Evolutionary conservation across 1,284 basidiomycete genomes (phyloP).

Genomic region (Coniferiporia weirii): DNA sequence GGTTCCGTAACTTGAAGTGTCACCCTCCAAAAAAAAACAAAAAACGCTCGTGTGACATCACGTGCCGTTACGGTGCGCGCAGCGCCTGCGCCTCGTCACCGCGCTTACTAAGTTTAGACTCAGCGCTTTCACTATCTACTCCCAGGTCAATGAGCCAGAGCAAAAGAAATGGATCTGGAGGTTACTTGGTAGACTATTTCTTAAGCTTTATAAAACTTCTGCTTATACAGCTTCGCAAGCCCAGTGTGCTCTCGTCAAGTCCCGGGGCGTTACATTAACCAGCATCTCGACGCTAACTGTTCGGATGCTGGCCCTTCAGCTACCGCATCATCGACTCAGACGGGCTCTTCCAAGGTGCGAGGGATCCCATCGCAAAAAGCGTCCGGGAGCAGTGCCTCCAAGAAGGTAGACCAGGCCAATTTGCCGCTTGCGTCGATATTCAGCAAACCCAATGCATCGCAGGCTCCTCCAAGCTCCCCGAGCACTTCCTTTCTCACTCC

Average conservation of each 20-base stretch:
- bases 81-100: neutral
- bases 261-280: slow-evolving; percentile 39
- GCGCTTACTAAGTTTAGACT: neutral
- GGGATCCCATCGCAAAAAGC: slow-evolving; percentile 11
- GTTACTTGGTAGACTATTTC: slow-evolving; percentile 5
- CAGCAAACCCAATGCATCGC: slow-evolving; percentile 12
- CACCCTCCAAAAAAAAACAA: too few relatives aligned
- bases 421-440: slow-evolving; percentile 14
- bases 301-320: slow-evolving; percentile 22
- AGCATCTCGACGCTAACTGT: slow-evolving; percentile 44
- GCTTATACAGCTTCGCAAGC: slow-evolving; percentile 25
- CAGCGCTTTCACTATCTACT: neutral
- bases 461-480: neutral
- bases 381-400: neutral
- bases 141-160: neutral
- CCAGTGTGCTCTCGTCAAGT: slow-evolving; percentile 42
- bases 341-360: slow-evolving; percentile 18
- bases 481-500: neutral
- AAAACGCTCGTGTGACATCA: too few relatives aligned
- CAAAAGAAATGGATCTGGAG: neutral
- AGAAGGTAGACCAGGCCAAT: neutral
- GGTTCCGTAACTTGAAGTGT: too few relatives aligned
- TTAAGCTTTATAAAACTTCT: neutral
- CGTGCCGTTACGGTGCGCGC: neutral
- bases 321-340: slow-evolving; percentile 11